Evolutionary conservation across 805 yeast genomes (phyloP).

Genomic region (Nakazawaea ishiwadae): DNA sequence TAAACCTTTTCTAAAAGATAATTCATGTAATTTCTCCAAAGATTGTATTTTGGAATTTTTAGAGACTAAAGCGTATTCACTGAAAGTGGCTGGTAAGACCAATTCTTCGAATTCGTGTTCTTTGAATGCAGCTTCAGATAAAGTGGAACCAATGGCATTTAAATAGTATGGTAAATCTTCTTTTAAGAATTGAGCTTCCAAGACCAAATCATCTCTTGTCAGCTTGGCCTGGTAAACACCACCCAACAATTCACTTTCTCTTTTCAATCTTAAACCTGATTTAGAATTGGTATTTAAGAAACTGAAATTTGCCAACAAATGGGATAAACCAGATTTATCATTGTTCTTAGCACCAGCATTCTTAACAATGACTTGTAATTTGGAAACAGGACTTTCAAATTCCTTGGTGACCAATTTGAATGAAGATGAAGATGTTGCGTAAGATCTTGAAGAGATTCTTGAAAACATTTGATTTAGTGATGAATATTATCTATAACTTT

Average conservation of each 20-base stretch:
- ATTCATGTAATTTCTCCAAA: constrained; percentile 71
- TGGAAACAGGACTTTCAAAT: constrained; percentile 63
- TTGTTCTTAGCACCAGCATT: constrained; percentile 80
- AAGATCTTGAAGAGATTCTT: constrained; percentile 25
- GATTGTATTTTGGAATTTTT: constrained; percentile 55
- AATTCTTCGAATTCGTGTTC: constrained; percentile 81
- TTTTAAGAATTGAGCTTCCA: constrained; percentile 77
- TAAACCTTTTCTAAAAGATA: constrained; percentile 81
- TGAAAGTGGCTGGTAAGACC: constrained; percentile 72
- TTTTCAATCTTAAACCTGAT: constrained; percentile 86
- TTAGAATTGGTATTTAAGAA: constrained; percentile 78
- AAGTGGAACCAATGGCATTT: constrained; percentile 72
- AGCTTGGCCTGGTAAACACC: constrained; percentile 67
- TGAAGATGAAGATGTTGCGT: constrained; percentile 33
- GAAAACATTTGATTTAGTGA: constrained; percentile 22
- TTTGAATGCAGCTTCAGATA: constrained; percentile 68
- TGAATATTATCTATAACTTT: neutral
- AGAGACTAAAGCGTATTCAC: constrained; percentile 53
- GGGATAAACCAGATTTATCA: constrained; percentile 76
- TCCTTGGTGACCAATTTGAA: constrained; percentile 52
- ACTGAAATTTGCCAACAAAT: constrained; percentile 76
- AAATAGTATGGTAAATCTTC: constrained; percentile 91
- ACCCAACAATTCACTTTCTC: constrained; percentile 93
- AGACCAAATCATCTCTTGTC: constrained; percentile 79
- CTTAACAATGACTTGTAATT: constrained; percentile 70